Percentiles rank a stretch among this genome's conserved stretches.
phyloP scores from a whole-genome alignment of 2,329 filamentous ascomycete species.

The Lasiodiplodia hormozganensis region DNA sequence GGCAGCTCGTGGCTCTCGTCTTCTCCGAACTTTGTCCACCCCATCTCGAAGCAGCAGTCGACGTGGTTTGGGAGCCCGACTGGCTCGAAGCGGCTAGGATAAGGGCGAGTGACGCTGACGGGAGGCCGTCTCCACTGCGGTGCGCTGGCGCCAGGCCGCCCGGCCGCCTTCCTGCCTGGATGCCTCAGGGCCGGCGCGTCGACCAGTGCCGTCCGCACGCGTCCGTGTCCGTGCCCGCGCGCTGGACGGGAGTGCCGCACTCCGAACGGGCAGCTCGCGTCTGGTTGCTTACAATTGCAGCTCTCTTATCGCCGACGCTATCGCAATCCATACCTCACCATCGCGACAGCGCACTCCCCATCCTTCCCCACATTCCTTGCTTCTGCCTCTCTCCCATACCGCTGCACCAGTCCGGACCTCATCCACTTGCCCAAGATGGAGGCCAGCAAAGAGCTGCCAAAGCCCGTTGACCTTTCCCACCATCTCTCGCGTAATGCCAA shows the following conservation, averaged over 20 bases:
- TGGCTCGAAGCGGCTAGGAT: not conserved
- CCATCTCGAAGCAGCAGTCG: not conserved
- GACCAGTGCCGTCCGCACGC: not conserved
- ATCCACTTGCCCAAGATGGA: conserved; percentile 3
- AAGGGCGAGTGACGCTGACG: not conserved
- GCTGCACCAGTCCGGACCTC: not conserved
- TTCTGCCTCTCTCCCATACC: not conserved
- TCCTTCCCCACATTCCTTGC: conserved; percentile 6
- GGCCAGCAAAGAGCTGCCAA: not conserved
- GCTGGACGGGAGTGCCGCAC: not conserved
- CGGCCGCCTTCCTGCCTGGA: not conserved
- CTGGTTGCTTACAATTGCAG: conserved; percentile 18
- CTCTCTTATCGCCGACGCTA: conserved; percentile 26
- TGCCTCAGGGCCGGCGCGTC: not conserved
- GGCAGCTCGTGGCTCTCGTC: conserved; percentile 3
- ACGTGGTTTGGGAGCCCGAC: not conserved
- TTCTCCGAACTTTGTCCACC: conserved; percentile 12
- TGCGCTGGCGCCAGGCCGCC: too few relatives aligned
- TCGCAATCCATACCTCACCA: conserved; percentile 3
- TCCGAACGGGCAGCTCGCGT: conserved; percentile 3
- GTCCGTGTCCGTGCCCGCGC: not conserved
- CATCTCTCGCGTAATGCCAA: conserved; percentile 76
- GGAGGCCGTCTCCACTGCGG: not conserved
- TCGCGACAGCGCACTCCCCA: conserved; percentile 14
- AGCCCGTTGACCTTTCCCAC: conserved; percentile 78